Percentiles rank a stretch among this genome's conserved stretches.
Evolutionary conservation across 2,329 filamentous ascomycete genomes (phyloP).

Genomic region (Pseudocercospora macadamiae): DNA sequence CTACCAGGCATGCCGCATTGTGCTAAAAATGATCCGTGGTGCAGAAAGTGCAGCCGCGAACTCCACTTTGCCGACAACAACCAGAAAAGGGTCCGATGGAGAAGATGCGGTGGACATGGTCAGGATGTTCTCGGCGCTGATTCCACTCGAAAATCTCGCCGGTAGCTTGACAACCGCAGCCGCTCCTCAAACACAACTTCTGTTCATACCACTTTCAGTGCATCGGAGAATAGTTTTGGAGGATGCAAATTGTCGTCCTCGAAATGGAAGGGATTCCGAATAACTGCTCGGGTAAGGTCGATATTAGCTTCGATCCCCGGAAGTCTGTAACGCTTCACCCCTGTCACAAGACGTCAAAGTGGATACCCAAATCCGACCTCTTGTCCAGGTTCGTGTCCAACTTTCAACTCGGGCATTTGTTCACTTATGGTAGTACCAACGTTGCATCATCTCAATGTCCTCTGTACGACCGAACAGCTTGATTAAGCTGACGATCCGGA

Average conservation of each 20-base stretch:
- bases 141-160: too few species aligned
- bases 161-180: too few species aligned
- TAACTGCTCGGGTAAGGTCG: background rate
- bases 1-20: background rate
- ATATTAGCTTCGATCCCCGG: background rate
- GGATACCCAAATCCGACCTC: background rate
- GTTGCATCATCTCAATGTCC: constrained; percentile 4
- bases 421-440: background rate
- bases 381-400: background rate
- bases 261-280: background rate
- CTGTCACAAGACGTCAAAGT: background rate
- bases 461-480: background rate
- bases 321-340: background rate
- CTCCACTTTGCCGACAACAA: background rate
- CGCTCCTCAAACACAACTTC: too few species aligned
- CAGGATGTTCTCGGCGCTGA: too few species aligned
- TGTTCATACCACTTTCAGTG: too few species aligned
- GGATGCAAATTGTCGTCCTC: too few species aligned
- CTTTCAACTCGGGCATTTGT: background rate
- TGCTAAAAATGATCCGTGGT: background rate
- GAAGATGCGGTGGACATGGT: too few species aligned
- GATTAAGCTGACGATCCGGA: background rate
- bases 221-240: too few species aligned
- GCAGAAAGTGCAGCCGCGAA: background rate
- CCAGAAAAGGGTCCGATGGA: background rate